Evolutionary conservation across 2,329 filamentous ascomycete genomes (phyloP).

Genomic region (Cordyceps militaris): DNA sequence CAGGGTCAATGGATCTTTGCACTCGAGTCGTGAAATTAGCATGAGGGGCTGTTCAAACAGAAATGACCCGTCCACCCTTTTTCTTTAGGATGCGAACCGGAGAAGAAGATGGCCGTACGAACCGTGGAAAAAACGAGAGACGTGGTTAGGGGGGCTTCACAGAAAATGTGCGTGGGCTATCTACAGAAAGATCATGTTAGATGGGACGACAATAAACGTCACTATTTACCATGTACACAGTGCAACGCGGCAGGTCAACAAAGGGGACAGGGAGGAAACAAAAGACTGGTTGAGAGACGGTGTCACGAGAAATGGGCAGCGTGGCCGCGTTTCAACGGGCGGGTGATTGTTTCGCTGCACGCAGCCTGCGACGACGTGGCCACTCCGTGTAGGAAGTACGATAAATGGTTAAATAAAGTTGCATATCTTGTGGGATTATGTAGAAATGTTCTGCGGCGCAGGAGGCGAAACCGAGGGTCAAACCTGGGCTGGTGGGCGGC

Average conservation of each 20-base stretch:
- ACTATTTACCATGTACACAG: too few relatives aligned
- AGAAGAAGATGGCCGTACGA: not conserved
- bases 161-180: not conserved
- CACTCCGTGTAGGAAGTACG: not conserved
- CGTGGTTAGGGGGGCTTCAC: not conserved
- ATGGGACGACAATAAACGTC: not conserved
- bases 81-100: not conserved
- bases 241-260: not conserved
- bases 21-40: not conserved
- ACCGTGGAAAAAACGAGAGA: not conserved
- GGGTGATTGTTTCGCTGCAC: not conserved
- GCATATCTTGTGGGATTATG: not conserved
- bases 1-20: not conserved
- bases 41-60: not conserved
- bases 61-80: not conserved
- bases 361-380: not conserved
- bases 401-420: not conserved
- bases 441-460: not conserved
- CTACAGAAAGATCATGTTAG: not conserved
- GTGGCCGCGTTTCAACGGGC: conserved; percentile 6
- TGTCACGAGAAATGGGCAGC: not conserved
- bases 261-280: not conserved
- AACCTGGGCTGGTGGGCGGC: conserved; percentile 2
- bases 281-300: not conserved
- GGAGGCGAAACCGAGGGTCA: conserved; percentile 10